Evolutionary conservation across 2,329 filamentous ascomycete species (phyloP).

Genomic region (Fusarium sp.): DNA sequence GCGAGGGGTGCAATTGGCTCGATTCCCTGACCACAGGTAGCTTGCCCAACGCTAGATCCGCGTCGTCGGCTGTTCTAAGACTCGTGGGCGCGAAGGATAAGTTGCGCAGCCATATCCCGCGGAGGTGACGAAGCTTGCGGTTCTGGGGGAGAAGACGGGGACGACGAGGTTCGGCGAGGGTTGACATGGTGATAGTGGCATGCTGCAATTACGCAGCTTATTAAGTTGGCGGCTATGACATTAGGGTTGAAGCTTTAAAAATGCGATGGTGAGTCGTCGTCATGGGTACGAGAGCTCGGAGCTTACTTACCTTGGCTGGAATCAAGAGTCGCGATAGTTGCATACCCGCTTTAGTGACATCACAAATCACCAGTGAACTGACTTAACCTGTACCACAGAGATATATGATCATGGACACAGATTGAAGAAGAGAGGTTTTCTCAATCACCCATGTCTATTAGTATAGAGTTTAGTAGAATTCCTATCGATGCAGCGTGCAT

Average conservation of each 20-base stretch:
- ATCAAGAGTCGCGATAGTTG: constrained; percentile 43
- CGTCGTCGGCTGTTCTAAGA: constrained; percentile 81
- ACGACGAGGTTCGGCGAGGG: constrained; percentile 53
- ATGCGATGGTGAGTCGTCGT: constrained; percentile 29
- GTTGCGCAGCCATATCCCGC: constrained; percentile 88
- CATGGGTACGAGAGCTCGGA: constrained; percentile 28
- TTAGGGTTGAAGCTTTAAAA: constrained; percentile 19
- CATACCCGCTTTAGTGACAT: constrained; percentile 41
- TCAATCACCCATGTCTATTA: too few species aligned
- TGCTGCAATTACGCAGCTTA: constrained; percentile 36
- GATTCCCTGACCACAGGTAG: constrained; percentile 62
- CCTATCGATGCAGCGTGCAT: too few species aligned
- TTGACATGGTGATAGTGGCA: constrained; percentile 47
- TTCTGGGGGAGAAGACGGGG: constrained; percentile 76
- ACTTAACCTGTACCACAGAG: neutral
- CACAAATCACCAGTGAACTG: too few species aligned
- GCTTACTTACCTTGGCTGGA: constrained; percentile 25
- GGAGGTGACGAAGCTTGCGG: constrained; percentile 86
- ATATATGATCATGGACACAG: neutral
- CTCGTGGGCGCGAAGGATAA: constrained; percentile 72
- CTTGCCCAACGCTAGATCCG: constrained; percentile 77
- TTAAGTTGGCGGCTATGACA: constrained; percentile 26
- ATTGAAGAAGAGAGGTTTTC: neutral
- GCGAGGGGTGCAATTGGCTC: constrained; percentile 64
- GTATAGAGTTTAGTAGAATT: too few species aligned